phyloP scores from a whole-genome alignment of 2,329 filamentous ascomycete species.

The Cercospora berteroae region DNA sequence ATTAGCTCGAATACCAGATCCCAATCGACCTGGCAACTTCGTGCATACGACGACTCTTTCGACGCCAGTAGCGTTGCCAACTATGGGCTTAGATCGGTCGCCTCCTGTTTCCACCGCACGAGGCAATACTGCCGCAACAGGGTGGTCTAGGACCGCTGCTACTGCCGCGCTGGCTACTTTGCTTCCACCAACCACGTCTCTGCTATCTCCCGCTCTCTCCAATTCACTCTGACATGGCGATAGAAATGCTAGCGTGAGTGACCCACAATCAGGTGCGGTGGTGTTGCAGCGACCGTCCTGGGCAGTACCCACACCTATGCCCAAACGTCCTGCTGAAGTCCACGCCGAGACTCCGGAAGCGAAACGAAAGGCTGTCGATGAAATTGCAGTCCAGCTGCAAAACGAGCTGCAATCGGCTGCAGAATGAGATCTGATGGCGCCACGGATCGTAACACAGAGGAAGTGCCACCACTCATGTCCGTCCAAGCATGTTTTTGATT shows the following conservation, averaged over 20 bases:
- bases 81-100: background rate
- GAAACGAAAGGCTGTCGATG: background rate
- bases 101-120: background rate
- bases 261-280: background rate
- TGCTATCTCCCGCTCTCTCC: background rate
- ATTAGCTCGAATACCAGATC: background rate
- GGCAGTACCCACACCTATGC: background rate
- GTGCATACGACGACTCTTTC: background rate
- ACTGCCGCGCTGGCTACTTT: background rate
- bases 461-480: background rate
- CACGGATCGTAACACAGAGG: background rate
- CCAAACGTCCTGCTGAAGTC: slow-evolving; percentile 1
- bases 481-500: background rate
- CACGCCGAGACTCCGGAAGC: background rate
- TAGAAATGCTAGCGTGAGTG: background rate
- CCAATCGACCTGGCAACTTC: background rate
- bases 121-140: background rate
- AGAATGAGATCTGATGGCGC: background rate
- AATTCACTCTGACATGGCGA: background rate
- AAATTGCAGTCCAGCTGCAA: background rate
- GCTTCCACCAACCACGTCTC: background rate
- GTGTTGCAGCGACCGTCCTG: background rate
- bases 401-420: slow-evolving; percentile 1
- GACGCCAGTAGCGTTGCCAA: background rate
- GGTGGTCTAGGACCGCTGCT: background rate